Evolutionary conservation across 306 rosid species (phyloP), one percentile per base, ranked within the genome.

Genomic region (Benincasa hispida): DNA sequence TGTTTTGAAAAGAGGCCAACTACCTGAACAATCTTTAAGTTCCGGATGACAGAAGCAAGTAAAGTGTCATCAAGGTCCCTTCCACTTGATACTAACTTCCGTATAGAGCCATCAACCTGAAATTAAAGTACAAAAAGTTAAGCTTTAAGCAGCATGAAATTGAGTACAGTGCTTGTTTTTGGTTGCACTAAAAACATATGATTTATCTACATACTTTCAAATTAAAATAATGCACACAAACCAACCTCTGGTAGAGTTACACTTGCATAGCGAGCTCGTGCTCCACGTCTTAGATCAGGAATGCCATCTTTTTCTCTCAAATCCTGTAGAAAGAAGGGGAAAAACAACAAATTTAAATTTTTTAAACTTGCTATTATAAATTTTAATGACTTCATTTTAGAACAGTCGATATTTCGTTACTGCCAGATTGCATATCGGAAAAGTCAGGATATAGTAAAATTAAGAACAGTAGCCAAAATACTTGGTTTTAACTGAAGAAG

Each of bases 1-100:
- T 54, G 17, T 57, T 37, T 25, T 25, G 25, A 4, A 72, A 41
- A 25, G 39, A 59, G 12, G 67, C 35, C 65, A 32, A 75, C 54
- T 81, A 92, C 98, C 96, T 87, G 81, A 75, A 92, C 89, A 76
- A 88, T 89, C 90, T 87, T 94, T 88, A 94, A 84, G 86, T 90
- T 91, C 80, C 81, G 86, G 83, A 94, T 87, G 72, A 89, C 84
- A 77, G 83, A 92, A 72, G 98, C 97, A 4, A 82, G 60, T 88
- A 94, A 82, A 76, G 83, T 79, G 65, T 91, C 91, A 54, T 94
- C 88, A 39, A 94, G 82, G 60, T 90, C 98, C 82, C 88, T 85
- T 77, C 89, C 91, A 83, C 86, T 79, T 80, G 85, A 90, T 79
- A 91, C 59, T 85, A 90, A 82, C 83, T 91, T 91, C 81, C 87